Base-by-base conservation (phyloP, 371 early-diverging fungal genomes). In the Actinomortierella ambigua region DNA sequence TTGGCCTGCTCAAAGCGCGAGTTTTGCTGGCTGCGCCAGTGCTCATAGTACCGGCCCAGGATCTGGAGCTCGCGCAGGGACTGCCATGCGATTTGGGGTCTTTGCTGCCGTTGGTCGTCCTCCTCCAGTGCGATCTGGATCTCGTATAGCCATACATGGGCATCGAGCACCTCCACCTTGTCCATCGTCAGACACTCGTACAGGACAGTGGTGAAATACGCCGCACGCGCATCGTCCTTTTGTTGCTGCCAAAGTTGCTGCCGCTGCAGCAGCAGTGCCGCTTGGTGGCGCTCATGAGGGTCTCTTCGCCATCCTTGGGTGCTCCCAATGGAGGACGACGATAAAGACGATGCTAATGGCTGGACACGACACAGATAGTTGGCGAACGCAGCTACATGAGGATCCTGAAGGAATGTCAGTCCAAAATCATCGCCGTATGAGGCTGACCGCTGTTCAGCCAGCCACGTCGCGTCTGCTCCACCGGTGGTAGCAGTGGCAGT, bases 351-450 rank as follows among this genome's bases (percentile, higher is more conserved):
- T 34, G 34, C 4, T 11, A 11, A 11, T 11, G 34, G 34, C 18
- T 20, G 59, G 7, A 57, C 49, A n/a, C 66, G 57, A 28, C 79
- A 78, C 28, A 78, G 61, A 29, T 71, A 54, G 9, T 54, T 64
- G 2, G 79, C 68, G 63, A 78, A 78, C 5, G 79, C 65, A 22
- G 68, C 63, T 40, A 76, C 79, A 43, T 77, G 69, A 23, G 77
- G 69, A 23, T 78, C 79, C 52, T 78, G 65, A 26, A 63, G 53
- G 18, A 77, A 65, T 3, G 67, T 67, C 46, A 57, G 42, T 11
- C 64, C 52, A 44, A 73, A 63, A 39, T 63, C 68, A 41, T 73
- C 58, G 3, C 68, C 75, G 41, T 51, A 73, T 22, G 63, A 69
- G 1, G 59, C 68, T 14, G 57, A 61, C 7, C 50, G 27, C 7